Conservation (phyloP, 176 grass and related monocot genomes). For the Miscanthus lutarioriparius region DNA sequence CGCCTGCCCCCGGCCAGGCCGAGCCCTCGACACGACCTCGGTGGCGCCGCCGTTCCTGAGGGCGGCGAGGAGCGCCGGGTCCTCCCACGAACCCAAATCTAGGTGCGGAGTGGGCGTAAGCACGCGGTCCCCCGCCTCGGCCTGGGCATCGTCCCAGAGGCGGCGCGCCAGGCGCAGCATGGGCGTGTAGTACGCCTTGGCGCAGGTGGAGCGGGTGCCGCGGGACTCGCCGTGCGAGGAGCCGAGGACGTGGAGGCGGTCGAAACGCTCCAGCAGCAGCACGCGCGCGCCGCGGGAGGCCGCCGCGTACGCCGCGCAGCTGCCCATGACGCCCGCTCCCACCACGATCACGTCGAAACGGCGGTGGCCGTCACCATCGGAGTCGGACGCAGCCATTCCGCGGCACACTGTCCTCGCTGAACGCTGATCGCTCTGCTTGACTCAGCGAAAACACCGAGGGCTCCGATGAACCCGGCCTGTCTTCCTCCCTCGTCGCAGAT, state of each 20-base stretch:
- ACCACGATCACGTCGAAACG: conserved; percentile 67
- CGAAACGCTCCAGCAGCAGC: conserved; percentile 81
- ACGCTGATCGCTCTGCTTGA: no score
- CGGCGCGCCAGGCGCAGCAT: conserved; percentile 56
- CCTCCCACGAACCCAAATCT: conserved; percentile 55
- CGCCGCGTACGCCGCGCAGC: conserved; percentile 75
- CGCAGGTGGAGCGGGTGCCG: conserved; percentile 78
- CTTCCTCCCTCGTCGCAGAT: no score
- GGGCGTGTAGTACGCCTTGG: conserved; percentile 73
- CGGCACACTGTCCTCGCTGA: no score
- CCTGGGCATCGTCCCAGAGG: conserved; percentile 62
- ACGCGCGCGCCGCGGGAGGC: conserved; percentile 45
- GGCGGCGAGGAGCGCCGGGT: conserved; percentile 15
- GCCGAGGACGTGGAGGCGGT: conserved; percentile 72
- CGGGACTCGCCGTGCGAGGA: conserved; percentile 96
- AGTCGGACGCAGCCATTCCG: no score
- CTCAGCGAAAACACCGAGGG: no score
- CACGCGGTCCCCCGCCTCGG: conserved; percentile 60
- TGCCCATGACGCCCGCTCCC: conserved; percentile 88
- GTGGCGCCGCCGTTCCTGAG: conserved; percentile 23
- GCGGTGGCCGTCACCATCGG: background rate
- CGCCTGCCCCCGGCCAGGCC: conserved; percentile 34
- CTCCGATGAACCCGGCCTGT: no score
- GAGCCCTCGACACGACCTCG: background rate
- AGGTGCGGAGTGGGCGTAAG: conserved; percentile 69